Conservation (phyloP, 345 rosid genomes). For the Melaleuca quinquenervia region DNA sequence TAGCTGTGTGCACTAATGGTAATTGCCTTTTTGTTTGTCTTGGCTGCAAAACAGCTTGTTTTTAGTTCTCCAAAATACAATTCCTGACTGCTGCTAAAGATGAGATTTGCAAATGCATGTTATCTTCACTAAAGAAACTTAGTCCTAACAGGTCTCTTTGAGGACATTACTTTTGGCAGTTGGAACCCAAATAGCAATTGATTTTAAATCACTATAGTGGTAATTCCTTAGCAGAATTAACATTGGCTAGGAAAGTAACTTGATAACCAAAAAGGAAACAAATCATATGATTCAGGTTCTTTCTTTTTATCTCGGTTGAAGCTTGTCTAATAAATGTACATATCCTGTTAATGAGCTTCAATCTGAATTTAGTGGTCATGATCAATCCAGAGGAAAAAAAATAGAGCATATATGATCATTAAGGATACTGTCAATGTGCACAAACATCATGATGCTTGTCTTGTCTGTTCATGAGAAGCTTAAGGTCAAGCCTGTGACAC, state of each 20-base stretch:
- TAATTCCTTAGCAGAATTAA: background rate
- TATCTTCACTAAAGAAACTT: background rate
- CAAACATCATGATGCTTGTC: background rate
- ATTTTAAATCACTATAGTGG: background rate
- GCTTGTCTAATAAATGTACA: background rate
- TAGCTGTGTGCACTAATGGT: background rate
- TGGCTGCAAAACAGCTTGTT: background rate
- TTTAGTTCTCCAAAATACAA: background rate
- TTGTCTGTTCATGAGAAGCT: background rate
- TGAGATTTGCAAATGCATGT: background rate
- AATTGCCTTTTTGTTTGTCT: background rate
- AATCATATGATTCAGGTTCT: background rate
- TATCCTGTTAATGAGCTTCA: background rate
- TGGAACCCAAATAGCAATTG: background rate
- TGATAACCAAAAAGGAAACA: background rate
- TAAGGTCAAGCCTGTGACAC: background rate
- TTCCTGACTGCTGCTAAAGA: background rate
- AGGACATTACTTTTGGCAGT: background rate
- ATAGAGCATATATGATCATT: background rate
- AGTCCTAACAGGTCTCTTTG: background rate
- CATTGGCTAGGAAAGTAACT: background rate
- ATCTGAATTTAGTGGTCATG: background rate
- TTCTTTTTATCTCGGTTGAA: background rate
- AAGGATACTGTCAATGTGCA: background rate
- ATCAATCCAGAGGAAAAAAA: background rate